phyloP scores from a whole-genome alignment of 2,329 filamentous ascomycete species.

The Diaporthe eres region DNA sequence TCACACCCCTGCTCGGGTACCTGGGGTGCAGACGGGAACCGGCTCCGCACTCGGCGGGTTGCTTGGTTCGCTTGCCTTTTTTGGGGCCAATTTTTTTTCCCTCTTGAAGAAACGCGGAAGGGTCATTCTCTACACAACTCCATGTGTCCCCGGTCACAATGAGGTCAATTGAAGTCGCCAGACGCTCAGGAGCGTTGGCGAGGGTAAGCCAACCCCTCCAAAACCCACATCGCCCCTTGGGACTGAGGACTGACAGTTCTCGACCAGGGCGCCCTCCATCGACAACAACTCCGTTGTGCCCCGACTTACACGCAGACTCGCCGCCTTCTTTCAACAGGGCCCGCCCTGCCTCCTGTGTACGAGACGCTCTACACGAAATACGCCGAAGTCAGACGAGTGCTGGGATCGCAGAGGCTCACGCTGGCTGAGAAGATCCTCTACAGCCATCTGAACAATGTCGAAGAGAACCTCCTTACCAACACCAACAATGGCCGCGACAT shows the following conservation, averaged over 20 bases:
- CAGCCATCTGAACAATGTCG: constrained; percentile 90
- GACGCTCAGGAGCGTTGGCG: constrained; percentile 63
- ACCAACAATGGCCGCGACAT: constrained; percentile 89
- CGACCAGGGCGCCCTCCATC: constrained; percentile 54
- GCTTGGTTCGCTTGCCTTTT: constrained; percentile 32
- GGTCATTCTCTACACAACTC: constrained; percentile 31
- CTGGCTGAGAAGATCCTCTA: constrained; percentile 99
- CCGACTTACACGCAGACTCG: constrained; percentile 43
- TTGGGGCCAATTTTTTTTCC: constrained; percentile 35
- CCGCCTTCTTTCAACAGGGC: constrained; percentile 55
- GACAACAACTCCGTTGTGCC: constrained; percentile 51
- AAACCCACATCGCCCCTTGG: constrained; percentile 11
- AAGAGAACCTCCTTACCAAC: constrained; percentile 86
- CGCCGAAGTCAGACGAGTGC: constrained; percentile 79
- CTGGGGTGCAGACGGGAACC: constrained; percentile 14
- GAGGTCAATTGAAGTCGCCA: constrained; percentile 66
- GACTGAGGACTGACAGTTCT: constrained; percentile 1
- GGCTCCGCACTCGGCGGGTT: constrained; percentile 41
- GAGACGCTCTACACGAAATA: constrained; percentile 84
- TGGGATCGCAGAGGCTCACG: constrained; percentile 79
- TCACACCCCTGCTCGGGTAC: constrained; percentile 26
- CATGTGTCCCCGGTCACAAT: constrained; percentile 50
- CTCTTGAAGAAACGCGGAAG: constrained; percentile 10
- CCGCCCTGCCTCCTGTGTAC: constrained; percentile 78
- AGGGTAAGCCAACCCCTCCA: constrained; percentile 52